These are phyloP conservation scores for Golubevia pallescens DNA, from an alignment of 1,284 basidiomycete genomes.

Conservation along the genomic window DNA sequence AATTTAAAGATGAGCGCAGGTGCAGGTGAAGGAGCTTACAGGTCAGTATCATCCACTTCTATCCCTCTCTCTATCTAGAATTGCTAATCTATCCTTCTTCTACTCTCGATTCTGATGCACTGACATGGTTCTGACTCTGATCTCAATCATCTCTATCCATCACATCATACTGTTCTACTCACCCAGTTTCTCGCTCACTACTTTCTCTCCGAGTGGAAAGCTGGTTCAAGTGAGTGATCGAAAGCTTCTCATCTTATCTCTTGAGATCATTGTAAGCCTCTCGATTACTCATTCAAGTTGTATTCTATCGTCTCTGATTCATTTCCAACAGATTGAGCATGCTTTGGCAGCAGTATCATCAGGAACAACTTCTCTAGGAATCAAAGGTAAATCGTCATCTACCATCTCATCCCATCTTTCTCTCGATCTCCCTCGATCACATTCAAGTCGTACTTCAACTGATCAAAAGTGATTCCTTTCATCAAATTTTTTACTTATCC, in stretches of 20 bases:
- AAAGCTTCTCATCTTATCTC: no score
- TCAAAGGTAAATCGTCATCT: conserved; percentile 77
- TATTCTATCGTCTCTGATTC: not conserved
- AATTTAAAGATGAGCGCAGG: conserved; percentile 48
- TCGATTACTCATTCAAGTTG: not conserved
- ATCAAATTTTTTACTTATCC: conserved; percentile 21
- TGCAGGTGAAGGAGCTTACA: conserved; percentile 57
- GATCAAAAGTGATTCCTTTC: no score
- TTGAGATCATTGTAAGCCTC: no score
- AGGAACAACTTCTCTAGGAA: conserved; percentile 94
- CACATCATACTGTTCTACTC: conserved; percentile 9
- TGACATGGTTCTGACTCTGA: no score
- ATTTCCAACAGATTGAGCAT: conserved; percentile 85
- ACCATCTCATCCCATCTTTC: conserved; percentile 16
- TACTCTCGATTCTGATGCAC: conserved; percentile 1
- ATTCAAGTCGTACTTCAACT: not conserved
- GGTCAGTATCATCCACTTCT: conserved; percentile 20
- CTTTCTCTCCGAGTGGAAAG: conserved; percentile 97
- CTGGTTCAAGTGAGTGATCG: conserved; percentile 9
- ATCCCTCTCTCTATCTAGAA: not conserved
- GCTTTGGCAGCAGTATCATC: conserved; percentile 85
- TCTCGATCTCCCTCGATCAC: not conserved
- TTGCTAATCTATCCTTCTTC: not conserved
- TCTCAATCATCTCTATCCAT: not conserved
- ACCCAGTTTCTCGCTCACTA: conserved; percentile 91